These are phyloP conservation scores for Mycosarcoma mackinlayi DNA, from an alignment of 1,284 basidiomycete species.

Conservation along the genomic window DNA sequence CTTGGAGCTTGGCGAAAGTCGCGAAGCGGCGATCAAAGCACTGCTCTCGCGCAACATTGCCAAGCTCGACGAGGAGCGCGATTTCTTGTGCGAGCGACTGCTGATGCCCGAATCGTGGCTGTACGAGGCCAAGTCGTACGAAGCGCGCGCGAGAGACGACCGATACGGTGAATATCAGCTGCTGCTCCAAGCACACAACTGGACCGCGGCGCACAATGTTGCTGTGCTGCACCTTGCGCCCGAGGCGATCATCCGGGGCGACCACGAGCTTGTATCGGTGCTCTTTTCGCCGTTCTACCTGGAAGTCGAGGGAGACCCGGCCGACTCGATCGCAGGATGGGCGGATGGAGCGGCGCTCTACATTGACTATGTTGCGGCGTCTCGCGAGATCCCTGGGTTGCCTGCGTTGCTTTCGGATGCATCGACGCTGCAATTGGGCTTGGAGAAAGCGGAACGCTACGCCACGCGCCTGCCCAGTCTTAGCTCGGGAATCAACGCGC, in stretches of 20 bases:
- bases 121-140: constrained; percentile 80
- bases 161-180: constrained; percentile 82
- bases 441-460: constrained; percentile 65
- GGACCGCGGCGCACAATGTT: constrained; percentile 81
- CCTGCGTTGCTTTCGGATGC: constrained; percentile 71
- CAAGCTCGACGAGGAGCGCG: constrained; percentile 76
- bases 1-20: constrained; percentile 76
- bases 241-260: constrained; percentile 85
- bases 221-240: constrained; percentile 86
- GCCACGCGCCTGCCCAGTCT: constrained; percentile 76
- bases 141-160: constrained; percentile 75
- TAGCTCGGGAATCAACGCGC: constrained; percentile 69
- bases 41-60: constrained; percentile 81
- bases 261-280: constrained; percentile 78
- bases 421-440: constrained; percentile 16
- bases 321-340: constrained; percentile 61
- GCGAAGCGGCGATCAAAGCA: constrained; percentile 83
- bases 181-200: constrained; percentile 78
- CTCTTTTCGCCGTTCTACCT: constrained; percentile 79
- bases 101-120: constrained; percentile 87
- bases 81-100: constrained; percentile 80
- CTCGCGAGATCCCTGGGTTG: constrained; percentile 73
- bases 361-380: constrained; percentile 64
- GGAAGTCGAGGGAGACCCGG: constrained; percentile 73
- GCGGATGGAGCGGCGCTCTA: constrained; percentile 62